Evolutionary conservation across 2,329 filamentous ascomycete genomes (phyloP), one percentile per base, ranked within the genome.

Genomic region (Aspergillus pseudonomiae): DNA sequence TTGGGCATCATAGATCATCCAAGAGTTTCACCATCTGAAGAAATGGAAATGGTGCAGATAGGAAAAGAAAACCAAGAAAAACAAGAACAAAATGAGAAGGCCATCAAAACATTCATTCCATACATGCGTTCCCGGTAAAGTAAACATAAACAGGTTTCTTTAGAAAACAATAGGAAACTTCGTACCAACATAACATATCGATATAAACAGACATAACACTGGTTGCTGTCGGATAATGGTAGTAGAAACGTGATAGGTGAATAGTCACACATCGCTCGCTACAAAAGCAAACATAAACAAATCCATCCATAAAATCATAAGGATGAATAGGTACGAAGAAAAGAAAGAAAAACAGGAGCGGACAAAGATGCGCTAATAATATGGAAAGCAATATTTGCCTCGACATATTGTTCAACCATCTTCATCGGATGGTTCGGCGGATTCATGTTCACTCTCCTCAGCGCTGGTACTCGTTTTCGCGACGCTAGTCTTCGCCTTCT

Each of bases 371-470:
- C 26, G 24, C 50, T 54, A 36, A 32, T 26, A 39, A 34, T 54
- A 21, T 28, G 39, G 14, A 45, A 30, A 11, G 45, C 36, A 48
- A 50, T 32, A 53, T 57, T 26, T 24, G 21, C 19, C 16, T 19
- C 11, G n/a, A 24, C 55, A 54, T 57, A n/a, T 43, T n/a, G 48
- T 41, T 77, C 68, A 80, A 65, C 78, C 83, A 64, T 85, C 83
- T 59, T 83, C 83, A 67, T 84, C 84, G 41, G 83, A 84, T 70
- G 73, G 69, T n/a, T 75, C 74, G 28, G 71, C 76, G 16, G 75
- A 78, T 55, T 85, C 84, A 60, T 82, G 81, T 62, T 86, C 84
- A 56, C 84, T 84, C 60, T 84, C 83, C 59, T 86, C 84, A 34
- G 75, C 79, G 65, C 81, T 84, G 24, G 80, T 80, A 65, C 80